Evolutionary conservation across 345 rosid genomes (phyloP), one percentile per base, ranked within the genome.

Genomic region (Anacardium occidentale): DNA sequence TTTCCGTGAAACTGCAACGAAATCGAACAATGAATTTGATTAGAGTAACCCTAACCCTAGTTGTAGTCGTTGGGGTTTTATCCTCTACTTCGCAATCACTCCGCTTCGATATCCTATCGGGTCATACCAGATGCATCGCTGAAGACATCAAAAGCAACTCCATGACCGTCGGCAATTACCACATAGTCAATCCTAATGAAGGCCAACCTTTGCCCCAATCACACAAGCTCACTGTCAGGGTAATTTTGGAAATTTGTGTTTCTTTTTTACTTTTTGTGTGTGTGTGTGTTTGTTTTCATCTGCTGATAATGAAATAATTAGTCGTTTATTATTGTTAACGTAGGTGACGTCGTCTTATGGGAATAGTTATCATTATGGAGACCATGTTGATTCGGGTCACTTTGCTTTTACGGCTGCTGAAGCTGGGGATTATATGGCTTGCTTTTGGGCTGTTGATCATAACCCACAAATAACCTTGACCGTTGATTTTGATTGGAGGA

Each of bases 91-190:
- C 91, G 11, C 72, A 80, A 37, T 87, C 96, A 0, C 76, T 95
- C 4, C 91, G 92, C 22, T 92, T 95, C 85, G 97, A 95, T 58
- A 17, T 95, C 55, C 83, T 76, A 62, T 91, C 99, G 51, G 91
- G 90, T 5, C 93, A 84, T 67, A 87, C 96, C 5, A 95, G 90
- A 70, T 95, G 99, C 80, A 90, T 95, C 77, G 71, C 94, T n/a
- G 98, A 95, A 53, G 99, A 95, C 81, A 86, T 95, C 74, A 87
- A 86, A 71, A 85, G 82, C 90, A 86, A 85, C 72, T 76, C 99
- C 17, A 84, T 95, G 98, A 84, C 91, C 42, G 96, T 95, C 70
- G 98, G 99, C 1, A 92, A 92, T 79, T 95, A 91, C 85, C 57
- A 54, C 87, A 74, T 95, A 75, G 86, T 90, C 18, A 95, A 91